A percentile compares a stretch with the other conserved stretches of the same genome.
Conservation (phyloP, 2,329 filamentous ascomycete genomes). For the Emmonsiellopsis sp. region DNA sequence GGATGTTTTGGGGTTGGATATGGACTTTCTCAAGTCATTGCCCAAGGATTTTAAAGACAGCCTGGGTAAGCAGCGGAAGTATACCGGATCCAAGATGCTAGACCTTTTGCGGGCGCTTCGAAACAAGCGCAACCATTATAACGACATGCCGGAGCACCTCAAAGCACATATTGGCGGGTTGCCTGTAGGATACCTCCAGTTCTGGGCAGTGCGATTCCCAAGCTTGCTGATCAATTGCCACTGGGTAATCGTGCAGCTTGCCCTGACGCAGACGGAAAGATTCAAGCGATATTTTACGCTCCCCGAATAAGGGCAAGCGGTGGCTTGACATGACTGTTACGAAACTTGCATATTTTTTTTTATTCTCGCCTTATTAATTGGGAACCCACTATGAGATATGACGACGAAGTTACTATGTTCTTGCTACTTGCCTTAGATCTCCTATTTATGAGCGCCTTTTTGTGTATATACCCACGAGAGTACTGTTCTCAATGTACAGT, state of each 20-base stretch:
- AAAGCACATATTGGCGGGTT: constrained; percentile 63
- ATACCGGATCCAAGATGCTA: constrained; percentile 71
- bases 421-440: not conserved
- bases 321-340: not conserved
- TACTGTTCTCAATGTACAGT: not conserved
- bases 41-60: constrained; percentile 79
- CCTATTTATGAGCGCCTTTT: not conserved
- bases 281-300: constrained; percentile 34
- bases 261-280: constrained; percentile 39
- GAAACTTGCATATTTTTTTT: not conserved
- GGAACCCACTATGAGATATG: not conserved
- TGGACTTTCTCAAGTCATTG: constrained; percentile 69
- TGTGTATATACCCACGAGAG: not conserved
- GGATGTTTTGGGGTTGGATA: constrained; percentile 48
- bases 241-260: constrained; percentile 58
- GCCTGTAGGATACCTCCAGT: constrained; percentile 71
- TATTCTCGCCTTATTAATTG: no score
- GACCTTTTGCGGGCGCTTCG: constrained; percentile 80
- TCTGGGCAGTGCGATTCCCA: constrained; percentile 75
- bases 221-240: constrained; percentile 70
- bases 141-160: constrained; percentile 80
- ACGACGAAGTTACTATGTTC: not conserved
- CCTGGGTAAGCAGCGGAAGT: constrained; percentile 89
- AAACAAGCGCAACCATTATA: constrained; percentile 97
- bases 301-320: constrained; percentile 17